Evolutionary conservation across 2,329 filamentous ascomycete species (phyloP).

Genomic region (Pseudocercospora fijiensis): DNA sequence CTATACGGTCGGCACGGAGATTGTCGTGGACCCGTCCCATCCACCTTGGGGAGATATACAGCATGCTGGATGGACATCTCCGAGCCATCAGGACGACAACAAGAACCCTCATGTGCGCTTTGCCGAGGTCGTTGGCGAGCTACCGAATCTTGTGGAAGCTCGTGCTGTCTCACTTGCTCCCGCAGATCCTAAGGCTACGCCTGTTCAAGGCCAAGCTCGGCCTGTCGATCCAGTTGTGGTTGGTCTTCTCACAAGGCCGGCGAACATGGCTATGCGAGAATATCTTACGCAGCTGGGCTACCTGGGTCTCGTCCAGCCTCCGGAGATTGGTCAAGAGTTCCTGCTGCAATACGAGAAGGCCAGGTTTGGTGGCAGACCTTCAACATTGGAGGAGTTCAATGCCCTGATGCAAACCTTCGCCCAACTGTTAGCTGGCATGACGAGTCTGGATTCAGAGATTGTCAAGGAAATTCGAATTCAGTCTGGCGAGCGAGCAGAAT

Average conservation of each 20-base stretch:
- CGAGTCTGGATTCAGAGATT: slow-evolving; percentile 56
- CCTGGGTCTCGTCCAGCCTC: slow-evolving; percentile 62
- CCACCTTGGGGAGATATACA: slow-evolving; percentile 79
- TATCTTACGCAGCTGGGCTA: slow-evolving; percentile 72
- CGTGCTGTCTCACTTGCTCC: slow-evolving; percentile 86
- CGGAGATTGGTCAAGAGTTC: slow-evolving; percentile 59
- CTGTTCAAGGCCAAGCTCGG: slow-evolving; percentile 38
- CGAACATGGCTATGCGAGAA: slow-evolving; percentile 71
- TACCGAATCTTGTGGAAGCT: slow-evolving; percentile 87
- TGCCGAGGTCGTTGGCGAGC: slow-evolving; percentile 72
- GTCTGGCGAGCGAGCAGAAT: slow-evolving; percentile 15
- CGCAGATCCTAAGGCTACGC: slow-evolving; percentile 48
- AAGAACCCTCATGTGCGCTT: slow-evolving; percentile 84
- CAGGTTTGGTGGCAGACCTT: slow-evolving; percentile 70
- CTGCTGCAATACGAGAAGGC: slow-evolving; percentile 77
- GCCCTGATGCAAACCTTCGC: slow-evolving; percentile 82
- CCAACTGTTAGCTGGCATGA: slow-evolving; percentile 73
- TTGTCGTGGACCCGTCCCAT: slow-evolving; percentile 44
- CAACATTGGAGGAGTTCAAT: slow-evolving; percentile 71
- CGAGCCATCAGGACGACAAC: slow-evolving; percentile 55
- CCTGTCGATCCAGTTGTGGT: slow-evolving; percentile 53
- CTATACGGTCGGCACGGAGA: slow-evolving; percentile 35
- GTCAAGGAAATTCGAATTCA: slow-evolving; percentile 47
- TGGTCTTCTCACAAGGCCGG: slow-evolving; percentile 67
- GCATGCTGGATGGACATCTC: slow-evolving; percentile 86